Evolutionary conservation across 2,329 filamentous ascomycete species (phyloP), one percentile per base, ranked within the genome.

Genomic region (Ascochyta clinopodiicola): DNA sequence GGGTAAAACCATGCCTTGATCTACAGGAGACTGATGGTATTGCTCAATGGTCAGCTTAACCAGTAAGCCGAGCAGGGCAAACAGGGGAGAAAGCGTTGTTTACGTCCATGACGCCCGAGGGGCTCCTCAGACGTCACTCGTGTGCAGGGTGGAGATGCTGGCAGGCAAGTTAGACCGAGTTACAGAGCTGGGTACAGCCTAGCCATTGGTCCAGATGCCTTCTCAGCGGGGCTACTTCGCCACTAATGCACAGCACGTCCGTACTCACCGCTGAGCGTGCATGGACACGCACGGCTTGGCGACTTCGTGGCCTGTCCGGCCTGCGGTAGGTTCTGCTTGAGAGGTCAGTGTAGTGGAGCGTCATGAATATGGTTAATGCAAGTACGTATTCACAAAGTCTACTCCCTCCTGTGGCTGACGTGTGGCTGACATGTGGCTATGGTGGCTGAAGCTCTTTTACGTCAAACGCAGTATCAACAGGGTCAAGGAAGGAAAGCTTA

Each of bases 51-150:
- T 27, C 40, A 50, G 43, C 43, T 43, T 44, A 31, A 48, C 44
- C 48, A 48, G 38, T 36, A 38, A 35, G 24, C 31, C 51, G 31
- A 27, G 44, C 21, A 57, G 17, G 25, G 46, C 32, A 51, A 57
- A 51, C 48, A 57, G 29, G 49, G 48, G 35, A 45, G 15, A 31
- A 39, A 48, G 49, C 44, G 49, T 52, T 57, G 48, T 57, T 49
- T 57, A 49, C 44, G 44, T 45, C 54, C 48, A 57, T 57, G 49
- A 57, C 54, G 54, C 25, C 35, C 13, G 15, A 45, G 39, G 22
- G 40, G 48, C 35, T 52, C 38, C 44, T 52, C 44, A 57, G 39
- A 57, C 54, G 54, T 57, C 54, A 57, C 49, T 52, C 24, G 29
- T 48, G 32, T 52, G 29, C 39, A 37, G 24, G 42, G 48, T 57